Percentiles rank a stretch among this genome's conserved stretches.
These are phyloP conservation scores for Mytilinidion resinicola DNA, from an alignment of 495 filamentous ascomycete genomes.

Conservation along the genomic window DNA sequence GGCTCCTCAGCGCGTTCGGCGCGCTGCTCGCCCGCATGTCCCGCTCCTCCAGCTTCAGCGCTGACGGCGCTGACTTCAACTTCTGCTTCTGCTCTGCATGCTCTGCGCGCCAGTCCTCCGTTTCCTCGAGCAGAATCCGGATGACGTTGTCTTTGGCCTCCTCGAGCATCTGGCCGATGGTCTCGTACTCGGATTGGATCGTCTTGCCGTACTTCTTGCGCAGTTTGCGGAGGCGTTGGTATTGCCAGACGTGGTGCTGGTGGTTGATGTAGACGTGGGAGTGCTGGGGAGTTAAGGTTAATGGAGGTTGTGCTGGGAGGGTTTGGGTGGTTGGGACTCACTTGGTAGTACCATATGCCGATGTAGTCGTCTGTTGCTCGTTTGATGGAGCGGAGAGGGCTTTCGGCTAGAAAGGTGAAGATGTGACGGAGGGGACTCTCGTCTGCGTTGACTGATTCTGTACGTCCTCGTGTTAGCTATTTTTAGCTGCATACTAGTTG, in stretches of 20 bases:
- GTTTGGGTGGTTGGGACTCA: conserved; percentile 3
- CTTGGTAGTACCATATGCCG: conserved; percentile 37
- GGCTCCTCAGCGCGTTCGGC: conserved; percentile 12
- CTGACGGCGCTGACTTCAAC: background rate
- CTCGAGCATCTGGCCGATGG: conserved; percentile 35
- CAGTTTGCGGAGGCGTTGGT: conserved; percentile 25
- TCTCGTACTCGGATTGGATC: conserved; percentile 18
- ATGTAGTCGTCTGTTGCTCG: conserved; percentile 37
- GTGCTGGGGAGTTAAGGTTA: conserved; percentile 22
- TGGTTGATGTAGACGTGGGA: conserved; percentile 62
- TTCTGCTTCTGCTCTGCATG: background rate
- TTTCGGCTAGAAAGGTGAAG: conserved; percentile 36
- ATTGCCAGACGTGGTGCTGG: conserved; percentile 64
- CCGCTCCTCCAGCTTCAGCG: conserved; percentile 1
- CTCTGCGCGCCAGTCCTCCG: conserved; percentile 8
- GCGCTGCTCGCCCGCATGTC: conserved; percentile 6
- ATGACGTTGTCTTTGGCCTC: conserved; percentile 31
- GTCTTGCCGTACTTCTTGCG: conserved; percentile 36
- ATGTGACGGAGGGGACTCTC: conserved; percentile 19
- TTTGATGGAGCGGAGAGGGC: conserved; percentile 35
- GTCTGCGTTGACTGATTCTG: conserved; percentile 7
- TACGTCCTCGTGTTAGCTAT: too few species aligned
- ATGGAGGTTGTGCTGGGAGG: background rate
- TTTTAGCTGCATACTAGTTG: background rate
- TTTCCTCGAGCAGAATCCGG: conserved; percentile 24